phyloP scores from a whole-genome alignment of 192 early-diverging fungal species.

The Linnemannia hyalina region DNA sequence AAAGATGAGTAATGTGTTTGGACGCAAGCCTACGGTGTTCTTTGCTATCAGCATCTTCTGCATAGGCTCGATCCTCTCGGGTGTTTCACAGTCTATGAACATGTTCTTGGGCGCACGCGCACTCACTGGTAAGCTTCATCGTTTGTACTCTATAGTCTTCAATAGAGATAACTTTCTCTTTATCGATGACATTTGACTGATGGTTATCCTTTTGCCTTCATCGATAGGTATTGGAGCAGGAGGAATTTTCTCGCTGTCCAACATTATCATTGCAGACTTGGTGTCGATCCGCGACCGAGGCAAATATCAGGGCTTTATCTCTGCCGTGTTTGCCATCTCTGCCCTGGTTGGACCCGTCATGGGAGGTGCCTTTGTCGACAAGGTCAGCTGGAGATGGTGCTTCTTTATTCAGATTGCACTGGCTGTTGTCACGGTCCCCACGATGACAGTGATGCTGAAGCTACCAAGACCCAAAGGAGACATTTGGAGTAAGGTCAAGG shows the following conservation, averaged over 20 bases:
- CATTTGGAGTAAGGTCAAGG: constrained; percentile 68
- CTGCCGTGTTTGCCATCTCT: constrained; percentile 81
- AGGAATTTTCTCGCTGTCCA: constrained; percentile 79
- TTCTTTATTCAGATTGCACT: constrained; percentile 76
- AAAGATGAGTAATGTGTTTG: constrained; percentile 58
- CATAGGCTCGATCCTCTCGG: constrained; percentile 49
- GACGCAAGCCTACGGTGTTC: constrained; percentile 52
- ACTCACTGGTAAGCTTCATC: constrained; percentile 20
- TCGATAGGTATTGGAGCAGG: constrained; percentile 58
- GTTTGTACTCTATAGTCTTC: background rate
- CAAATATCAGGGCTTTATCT: constrained; percentile 83
- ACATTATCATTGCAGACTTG: constrained; percentile 88
- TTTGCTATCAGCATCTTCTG: constrained; percentile 40
- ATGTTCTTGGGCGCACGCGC: constrained; percentile 54
- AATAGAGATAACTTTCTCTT: background rate
- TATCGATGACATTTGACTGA: background rate
- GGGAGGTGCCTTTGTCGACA: constrained; percentile 86
- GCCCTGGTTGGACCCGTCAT: constrained; percentile 84
- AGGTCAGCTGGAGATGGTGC: constrained; percentile 72
- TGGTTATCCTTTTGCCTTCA: background rate
- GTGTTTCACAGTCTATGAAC: constrained; percentile 38
- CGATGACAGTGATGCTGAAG: constrained; percentile 71
- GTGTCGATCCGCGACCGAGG: constrained; percentile 85
- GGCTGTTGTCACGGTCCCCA: constrained; percentile 72
- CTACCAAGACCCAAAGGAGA: constrained; percentile 69